Evolutionary conservation across 169 alveolate genomes (phyloP).

Genomic region (Cryptosporidium meleagridis): DNA sequence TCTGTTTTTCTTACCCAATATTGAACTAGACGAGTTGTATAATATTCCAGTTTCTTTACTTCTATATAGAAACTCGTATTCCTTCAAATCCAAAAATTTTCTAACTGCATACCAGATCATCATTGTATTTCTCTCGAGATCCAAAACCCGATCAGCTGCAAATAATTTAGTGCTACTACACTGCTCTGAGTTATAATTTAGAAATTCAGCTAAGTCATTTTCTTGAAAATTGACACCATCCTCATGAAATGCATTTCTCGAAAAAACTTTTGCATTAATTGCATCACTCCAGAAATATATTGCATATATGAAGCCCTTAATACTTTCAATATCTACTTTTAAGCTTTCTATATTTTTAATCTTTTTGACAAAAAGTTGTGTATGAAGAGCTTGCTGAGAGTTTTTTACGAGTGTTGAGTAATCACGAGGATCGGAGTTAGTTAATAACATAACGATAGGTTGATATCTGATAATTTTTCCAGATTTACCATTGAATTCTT

Average conservation of each 20-base stretch:
- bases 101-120: slow-evolving; percentile 66
- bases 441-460: slow-evolving; percentile 55
- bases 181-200: neutral
- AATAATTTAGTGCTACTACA: neutral
- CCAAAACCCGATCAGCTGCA: slow-evolving; percentile 17
- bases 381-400: slow-evolving; percentile 37
- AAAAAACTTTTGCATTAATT: slow-evolving; percentile 24
- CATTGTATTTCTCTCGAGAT: slow-evolving; percentile 61
- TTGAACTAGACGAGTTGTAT: slow-evolving; percentile 1
- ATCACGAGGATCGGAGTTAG: slow-evolving; percentile 50
- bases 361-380: slow-evolving; percentile 60
- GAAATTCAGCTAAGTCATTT: neutral
- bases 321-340: slow-evolving; percentile 58
- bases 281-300: slow-evolving; percentile 73
- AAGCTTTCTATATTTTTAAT: slow-evolving; percentile 46
- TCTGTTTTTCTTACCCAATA: neutral
- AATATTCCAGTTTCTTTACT: slow-evolving; percentile 8
- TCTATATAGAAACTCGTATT: slow-evolving; percentile 32
- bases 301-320: slow-evolving; percentile 58
- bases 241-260: neutral
- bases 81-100: slow-evolving; percentile 13
- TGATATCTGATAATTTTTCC: slow-evolving; percentile 57
- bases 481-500: slow-evolving; percentile 45
- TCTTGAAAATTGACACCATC: neutral
- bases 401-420: slow-evolving; percentile 42